Conservation (phyloP, 148 eudicot species). For the Pharnaceum exiguum region DNA sequence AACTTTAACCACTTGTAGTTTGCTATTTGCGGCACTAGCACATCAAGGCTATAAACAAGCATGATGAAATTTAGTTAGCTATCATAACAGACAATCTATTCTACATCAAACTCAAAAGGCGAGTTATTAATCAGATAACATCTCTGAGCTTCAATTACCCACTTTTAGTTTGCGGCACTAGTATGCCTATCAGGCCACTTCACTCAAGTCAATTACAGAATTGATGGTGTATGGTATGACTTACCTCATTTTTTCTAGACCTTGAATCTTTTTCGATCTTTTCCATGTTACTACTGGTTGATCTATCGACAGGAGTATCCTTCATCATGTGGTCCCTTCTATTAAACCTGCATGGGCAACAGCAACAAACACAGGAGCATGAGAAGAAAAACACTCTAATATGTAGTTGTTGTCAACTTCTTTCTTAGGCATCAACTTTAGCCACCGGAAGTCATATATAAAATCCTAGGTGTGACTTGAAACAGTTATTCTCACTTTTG, state of each 20-base stretch:
- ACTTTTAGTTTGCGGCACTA: background rate
- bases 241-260: constrained; percentile 21
- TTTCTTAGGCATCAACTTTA: background rate
- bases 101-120: too few relatives aligned
- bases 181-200: too few relatives aligned
- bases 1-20: too few relatives aligned
- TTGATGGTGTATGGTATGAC: background rate
- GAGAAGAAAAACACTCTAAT: background rate
- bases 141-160: too few relatives aligned
- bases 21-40: too few relatives aligned
- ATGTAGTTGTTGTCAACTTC: background rate
- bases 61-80: too few relatives aligned
- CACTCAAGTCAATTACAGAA: background rate
- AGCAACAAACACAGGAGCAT: background rate
- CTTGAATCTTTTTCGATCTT: background rate
- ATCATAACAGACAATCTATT: too few relatives aligned
- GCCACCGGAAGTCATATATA: too few relatives aligned
- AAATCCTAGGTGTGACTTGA: too few relatives aligned
- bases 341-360: constrained; percentile 39
- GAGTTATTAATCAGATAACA: too few relatives aligned
- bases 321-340: constrained; percentile 32
- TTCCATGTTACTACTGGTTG: constrained; percentile 42
- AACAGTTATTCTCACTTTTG: too few relatives aligned
- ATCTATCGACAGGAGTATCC: constrained; percentile 27
- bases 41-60: too few relatives aligned